Percentiles rank a stretch among this genome's conserved stretches.
phyloP scores from a whole-genome alignment of 179 eudicot species.

The Silene vulgaris region DNA sequence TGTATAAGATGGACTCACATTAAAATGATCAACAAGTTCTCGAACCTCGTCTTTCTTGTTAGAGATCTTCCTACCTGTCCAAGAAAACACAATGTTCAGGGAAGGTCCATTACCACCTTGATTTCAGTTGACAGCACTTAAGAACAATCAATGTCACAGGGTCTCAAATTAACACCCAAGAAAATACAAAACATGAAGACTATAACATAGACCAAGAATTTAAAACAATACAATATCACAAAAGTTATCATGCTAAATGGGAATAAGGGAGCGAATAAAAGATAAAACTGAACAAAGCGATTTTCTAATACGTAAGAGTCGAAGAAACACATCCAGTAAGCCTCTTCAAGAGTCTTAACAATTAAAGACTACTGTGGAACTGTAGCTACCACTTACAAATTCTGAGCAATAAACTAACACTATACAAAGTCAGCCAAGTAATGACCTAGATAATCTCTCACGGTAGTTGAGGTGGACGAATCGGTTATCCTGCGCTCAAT shows the following conservation, averaged over 20 bases:
- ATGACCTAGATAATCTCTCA: conserved; percentile 74
- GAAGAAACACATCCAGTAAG: neutral
- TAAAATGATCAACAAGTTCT: conserved; percentile 85
- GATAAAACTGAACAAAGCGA: neutral
- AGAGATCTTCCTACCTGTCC: conserved; percentile 71
- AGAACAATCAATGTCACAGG: neutral
- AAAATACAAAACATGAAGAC: neutral
- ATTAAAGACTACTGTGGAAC: neutral
- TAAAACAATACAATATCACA: neutral
- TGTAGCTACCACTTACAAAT: neutral
- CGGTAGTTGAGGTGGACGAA: conserved; percentile 44
- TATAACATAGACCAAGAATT: neutral
- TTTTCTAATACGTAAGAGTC: neutral
- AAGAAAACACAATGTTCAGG: conserved; percentile 4
- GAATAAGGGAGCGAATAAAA: neutral
- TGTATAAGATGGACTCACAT: conserved; percentile 46
- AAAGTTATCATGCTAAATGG: neutral
- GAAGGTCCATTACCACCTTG: neutral
- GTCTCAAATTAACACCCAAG: neutral
- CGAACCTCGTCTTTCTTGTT: conserved; percentile 70
- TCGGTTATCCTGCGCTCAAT: conserved; percentile 81
- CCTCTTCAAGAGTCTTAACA: neutral
- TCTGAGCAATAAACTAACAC: neutral
- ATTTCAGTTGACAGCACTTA: neutral
- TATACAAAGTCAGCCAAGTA: neutral